Evolutionary conservation across 1,284 basidiomycete species (phyloP), one percentile per base, ranked within the genome.

Genomic region (Fomitiporia mediterranea): DNA sequence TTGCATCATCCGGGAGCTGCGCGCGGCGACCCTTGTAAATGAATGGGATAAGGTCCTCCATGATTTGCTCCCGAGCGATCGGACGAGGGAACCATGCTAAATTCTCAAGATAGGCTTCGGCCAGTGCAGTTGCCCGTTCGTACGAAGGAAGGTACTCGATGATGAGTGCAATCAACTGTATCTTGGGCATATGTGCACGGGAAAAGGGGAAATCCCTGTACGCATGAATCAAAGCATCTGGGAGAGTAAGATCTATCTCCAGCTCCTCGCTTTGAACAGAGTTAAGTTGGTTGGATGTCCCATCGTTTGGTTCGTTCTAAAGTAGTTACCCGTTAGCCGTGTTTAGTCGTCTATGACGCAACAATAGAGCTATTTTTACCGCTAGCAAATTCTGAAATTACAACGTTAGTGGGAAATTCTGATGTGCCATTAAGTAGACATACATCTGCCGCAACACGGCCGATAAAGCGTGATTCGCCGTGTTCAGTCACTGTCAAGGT

Each of bases 1-100:
- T 17, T 17, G 7, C 11, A 23, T 4, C 5, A 23, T n/a, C 25
- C 21, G 27, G 11, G n/a, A n/a, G n/a, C n/a, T n/a, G n/a, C n/a
- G 37, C n/a, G 4, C 39, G 17, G 13, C 17, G 17, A 9, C 48
- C 21, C 37, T 55, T 59, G 50, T 56, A 56, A 17, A 48, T 28
- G 19, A 43, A 19, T 13, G 55, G 54, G 19, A 60, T 25, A n/a
- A 60, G 30, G 2, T 56, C 58, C 25, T 60, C 54, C 44, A 56
- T 56, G 34, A 60, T 50, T 40, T 60, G 58, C 9, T 52, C 54
- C 15, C 58, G 49, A 38, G 53, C 15, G n/a, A 56, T 43, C n/a
- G 55, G 51, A 15, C 54, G 58, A 17, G 54, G 49, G 27, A 56
- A 40, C 50, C 55, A 56, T 6, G 49, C n/a, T 15, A 50, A 21